phyloP scores from a whole-genome alignment of 306 rosid species.

The Citrullus colocynthis region DNA sequence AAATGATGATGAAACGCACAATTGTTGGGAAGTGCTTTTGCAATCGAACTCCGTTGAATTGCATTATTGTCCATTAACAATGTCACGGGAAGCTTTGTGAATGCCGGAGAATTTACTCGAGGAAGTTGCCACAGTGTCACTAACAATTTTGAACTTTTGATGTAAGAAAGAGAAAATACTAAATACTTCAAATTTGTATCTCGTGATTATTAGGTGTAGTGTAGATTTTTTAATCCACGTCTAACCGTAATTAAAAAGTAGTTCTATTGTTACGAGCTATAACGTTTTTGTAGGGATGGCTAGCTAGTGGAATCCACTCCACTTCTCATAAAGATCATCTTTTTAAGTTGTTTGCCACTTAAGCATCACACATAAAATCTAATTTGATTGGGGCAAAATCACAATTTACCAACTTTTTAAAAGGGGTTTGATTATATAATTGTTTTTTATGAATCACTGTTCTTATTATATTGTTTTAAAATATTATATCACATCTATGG shows the following conservation, averaged over 20 bases:
- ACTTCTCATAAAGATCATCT: background rate
- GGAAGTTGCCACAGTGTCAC: too few relatives aligned
- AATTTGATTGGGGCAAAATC: background rate
- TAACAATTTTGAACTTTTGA: too few relatives aligned
- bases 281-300: background rate
- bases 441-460: too few relatives aligned
- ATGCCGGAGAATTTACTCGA: too few relatives aligned
- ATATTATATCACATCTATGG: background rate
- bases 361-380: background rate
- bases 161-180: too few relatives aligned
- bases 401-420: background rate
- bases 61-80: conserved; percentile 2
- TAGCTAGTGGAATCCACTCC: background rate
- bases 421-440: background rate
- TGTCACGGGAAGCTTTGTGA: background rate
- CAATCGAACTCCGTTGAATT: background rate
- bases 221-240: too few relatives aligned
- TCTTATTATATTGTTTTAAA: background rate
- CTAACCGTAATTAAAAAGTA: too few relatives aligned
- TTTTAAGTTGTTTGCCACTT: background rate
- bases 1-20: conserved; percentile 1
- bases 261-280: background rate
- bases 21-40: background rate
- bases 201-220: too few relatives aligned
- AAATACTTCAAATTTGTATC: too few relatives aligned